Base-by-base conservation (phyloP, 257 asterid species). In the Mentha longifolia region DNA sequence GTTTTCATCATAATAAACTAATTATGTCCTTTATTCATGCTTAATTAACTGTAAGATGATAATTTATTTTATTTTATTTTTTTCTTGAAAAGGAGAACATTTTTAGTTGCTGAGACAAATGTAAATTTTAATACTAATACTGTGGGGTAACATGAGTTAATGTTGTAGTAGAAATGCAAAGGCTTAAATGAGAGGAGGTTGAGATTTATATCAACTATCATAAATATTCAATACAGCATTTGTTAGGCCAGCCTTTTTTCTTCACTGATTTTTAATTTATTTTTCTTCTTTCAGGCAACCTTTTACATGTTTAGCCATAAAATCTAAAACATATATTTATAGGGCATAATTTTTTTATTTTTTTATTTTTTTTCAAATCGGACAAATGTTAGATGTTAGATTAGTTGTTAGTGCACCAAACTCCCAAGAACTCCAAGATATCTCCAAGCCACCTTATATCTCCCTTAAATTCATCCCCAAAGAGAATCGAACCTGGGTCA, bases 141-240 rank as follows among this genome's bases (percentile, higher is more conserved):
- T 67, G 82, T 69, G 74, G 76, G 82, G 74, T 60, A 71, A 74
- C 63, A 58, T 49, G 46, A 74, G 72, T 79, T 79, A 75, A 66
- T 75, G 74, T 57, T 25, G 58, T 30, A 46, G 74, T 74, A 54
- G 56, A 61, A 16, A 61, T 51, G 11, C 58, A 45, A 28, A 59
- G 77, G 70, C 6, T 42, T 79, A 31, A 79, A 79, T 75, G 80
- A 52, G 77, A 51, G 80, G 83, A 75, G 67, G 83, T 75, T 75
- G 83, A 61, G 83, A 75, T 68, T 71, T 71, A 71, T 74, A 56
- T 74, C 79, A 65, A 65, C 71, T 65, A 74, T 67, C 74, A 79
- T 70, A 51, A 74, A 79, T 42, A 42, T 70, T 52, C 22, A 74
- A 59, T 28, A 19, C 72, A 57, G 55, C 69, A 56, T 60, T 56